A percentile compares a stretch with the other conserved stretches of the same genome.
Evolutionary conservation across 2,329 filamentous ascomycete species (phyloP).

Genomic region (Aspergillus brasiliensis): DNA sequence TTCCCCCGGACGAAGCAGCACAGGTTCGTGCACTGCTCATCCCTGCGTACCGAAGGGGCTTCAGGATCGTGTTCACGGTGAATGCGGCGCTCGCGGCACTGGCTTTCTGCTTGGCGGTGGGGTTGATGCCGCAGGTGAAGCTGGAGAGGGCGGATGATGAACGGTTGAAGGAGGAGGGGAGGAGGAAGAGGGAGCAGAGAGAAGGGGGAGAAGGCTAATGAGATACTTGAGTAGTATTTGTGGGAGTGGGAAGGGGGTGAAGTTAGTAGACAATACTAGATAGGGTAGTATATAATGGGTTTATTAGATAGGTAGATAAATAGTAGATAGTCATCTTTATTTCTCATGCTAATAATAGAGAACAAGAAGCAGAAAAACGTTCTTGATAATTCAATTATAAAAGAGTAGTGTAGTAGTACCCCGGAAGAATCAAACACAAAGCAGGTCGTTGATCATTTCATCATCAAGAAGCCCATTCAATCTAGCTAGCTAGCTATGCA

Average conservation of each 20-base stretch:
- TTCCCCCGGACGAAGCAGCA: conserved; percentile 26
- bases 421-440: neutral
- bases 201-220: conserved; percentile 16
- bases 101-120: conserved; percentile 36
- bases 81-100: conserved; percentile 39
- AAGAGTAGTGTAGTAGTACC: too few relatives aligned
- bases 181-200: conserved; percentile 21
- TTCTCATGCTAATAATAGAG: too few relatives aligned
- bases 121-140: conserved; percentile 42
- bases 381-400: too few relatives aligned
- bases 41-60: conserved; percentile 41
- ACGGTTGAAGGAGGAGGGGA: conserved; percentile 33
- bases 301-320: too few relatives aligned
- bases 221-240: too few relatives aligned
- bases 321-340: too few relatives aligned
- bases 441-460: neutral
- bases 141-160: conserved; percentile 34
- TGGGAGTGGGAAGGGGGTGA: neutral
- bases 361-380: too few relatives aligned
- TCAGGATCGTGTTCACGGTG: conserved; percentile 45
- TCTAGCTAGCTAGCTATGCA: too few relatives aligned
- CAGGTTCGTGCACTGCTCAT: conserved; percentile 33
- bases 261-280: neutral
- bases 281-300: too few relatives aligned
- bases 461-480: conserved; percentile 7